phyloP scores from a whole-genome alignment of 805 yeast genomes.

The Wickerhamomyces sydowiorum region DNA sequence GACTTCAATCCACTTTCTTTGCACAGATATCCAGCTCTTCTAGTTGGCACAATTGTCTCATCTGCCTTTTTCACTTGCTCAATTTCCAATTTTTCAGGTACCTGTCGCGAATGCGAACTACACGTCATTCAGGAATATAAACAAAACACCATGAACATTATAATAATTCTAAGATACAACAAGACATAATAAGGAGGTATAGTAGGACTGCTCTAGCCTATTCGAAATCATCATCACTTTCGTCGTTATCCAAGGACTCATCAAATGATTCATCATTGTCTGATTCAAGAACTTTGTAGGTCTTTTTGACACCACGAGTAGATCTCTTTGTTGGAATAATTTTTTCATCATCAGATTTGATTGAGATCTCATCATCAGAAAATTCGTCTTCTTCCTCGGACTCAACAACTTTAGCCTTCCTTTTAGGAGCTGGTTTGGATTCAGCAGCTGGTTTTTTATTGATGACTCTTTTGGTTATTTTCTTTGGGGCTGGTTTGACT shows the following conservation, averaged over 20 bases:
- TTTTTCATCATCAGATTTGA: slow-evolving; percentile 9
- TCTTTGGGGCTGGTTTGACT: slow-evolving; percentile 1
- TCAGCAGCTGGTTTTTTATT: slow-evolving; percentile 6
- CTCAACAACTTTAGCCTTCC: slow-evolving; percentile 2
- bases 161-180: no score
- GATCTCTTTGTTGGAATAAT: neutral
- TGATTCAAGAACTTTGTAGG: neutral
- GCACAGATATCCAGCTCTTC: neutral
- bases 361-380: neutral
- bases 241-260: neutral
- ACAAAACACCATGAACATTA: no score
- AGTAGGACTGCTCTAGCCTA: neutral
- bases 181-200: no score
- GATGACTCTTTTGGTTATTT: slow-evolving; percentile 6
- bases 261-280: neutral
- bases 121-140: no score
- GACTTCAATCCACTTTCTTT: no score
- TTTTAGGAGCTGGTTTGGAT: slow-evolving; percentile 5
- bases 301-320: slow-evolving; percentile 1
- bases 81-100: neutral
- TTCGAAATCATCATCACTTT: neutral
- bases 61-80: neutral
- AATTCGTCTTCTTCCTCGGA: slow-evolving; percentile 10
- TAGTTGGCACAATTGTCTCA: neutral
- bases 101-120: neutral